These are phyloP conservation scores for Rhodotorula sp. DNA, from an alignment of 1,284 basidiomycete species.

Conservation along the genomic window DNA sequence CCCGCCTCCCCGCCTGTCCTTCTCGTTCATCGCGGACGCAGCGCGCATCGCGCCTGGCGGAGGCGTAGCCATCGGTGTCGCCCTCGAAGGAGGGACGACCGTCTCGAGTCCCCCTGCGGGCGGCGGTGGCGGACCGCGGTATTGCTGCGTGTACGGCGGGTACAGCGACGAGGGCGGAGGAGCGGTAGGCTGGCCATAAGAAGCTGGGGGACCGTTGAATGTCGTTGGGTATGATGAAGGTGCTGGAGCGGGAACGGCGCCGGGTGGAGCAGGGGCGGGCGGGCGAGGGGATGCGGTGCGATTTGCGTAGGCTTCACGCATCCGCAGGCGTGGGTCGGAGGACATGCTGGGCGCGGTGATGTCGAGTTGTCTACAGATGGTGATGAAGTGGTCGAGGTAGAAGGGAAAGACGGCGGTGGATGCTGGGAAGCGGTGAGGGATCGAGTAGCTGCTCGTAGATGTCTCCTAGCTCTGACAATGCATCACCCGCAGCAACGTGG, in stretches of 20 bases:
- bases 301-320: constrained; percentile 11
- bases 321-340: constrained; percentile 23
- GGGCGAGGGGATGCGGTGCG: constrained; percentile 2
- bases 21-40: background rate
- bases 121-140: background rate
- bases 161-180: background rate
- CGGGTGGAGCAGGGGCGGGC: background rate
- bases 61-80: constrained; percentile 18
- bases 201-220: background rate
- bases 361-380: background rate
- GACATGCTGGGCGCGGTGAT: constrained; percentile 12
- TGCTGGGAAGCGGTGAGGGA: too few relatives aligned
- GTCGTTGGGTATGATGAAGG: background rate
- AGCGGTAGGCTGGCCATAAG: background rate
- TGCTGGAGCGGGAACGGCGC: background rate
- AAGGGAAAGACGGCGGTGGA: background rate
- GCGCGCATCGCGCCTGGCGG: constrained; percentile 6
- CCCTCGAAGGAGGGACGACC: constrained; percentile 3
- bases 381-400: background rate
- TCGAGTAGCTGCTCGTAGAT: too few relatives aligned
- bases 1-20: background rate
- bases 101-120: background rate
- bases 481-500: background rate
- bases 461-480: background rate
- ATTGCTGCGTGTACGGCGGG: background rate